Percentiles rank a stretch among this genome's conserved stretches.
These are phyloP conservation scores for Coemansia sp. DNA, from an alignment of 192 early-diverging fungal genomes.

Conservation along the genomic window DNA sequence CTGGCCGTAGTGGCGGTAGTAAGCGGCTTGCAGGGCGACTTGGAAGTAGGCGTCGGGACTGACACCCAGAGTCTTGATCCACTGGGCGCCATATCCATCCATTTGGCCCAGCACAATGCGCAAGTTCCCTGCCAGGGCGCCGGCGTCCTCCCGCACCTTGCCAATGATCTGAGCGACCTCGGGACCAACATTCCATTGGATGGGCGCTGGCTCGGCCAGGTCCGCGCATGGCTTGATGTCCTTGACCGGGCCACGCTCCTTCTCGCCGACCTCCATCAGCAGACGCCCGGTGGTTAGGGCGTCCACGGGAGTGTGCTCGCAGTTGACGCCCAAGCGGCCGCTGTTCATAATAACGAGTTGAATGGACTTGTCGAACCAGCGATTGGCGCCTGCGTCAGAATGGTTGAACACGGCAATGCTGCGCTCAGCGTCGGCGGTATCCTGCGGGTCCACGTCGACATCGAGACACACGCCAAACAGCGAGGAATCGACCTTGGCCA, in stretches of 20 bases:
- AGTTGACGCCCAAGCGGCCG: constrained; percentile 90
- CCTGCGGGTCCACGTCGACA: constrained; percentile 63
- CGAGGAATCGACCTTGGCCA: constrained; percentile 72
- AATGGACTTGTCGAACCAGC: constrained; percentile 98
- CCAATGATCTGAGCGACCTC: constrained; percentile 61
- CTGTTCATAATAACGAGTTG: constrained; percentile 84
- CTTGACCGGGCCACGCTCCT: constrained; percentile 29
- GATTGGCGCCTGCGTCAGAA: constrained; percentile 74
- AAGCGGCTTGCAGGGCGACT: constrained; percentile 87
- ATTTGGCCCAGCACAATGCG: constrained; percentile 73
- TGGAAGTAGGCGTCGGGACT: constrained; percentile 94
- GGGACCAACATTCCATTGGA: constrained; percentile 72
- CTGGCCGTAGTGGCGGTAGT: constrained; percentile 71
- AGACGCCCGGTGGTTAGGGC: constrained; percentile 87
- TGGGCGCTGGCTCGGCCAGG: constrained; percentile 58
- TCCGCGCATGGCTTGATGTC: constrained; percentile 34
- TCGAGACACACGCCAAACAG: constrained; percentile 92
- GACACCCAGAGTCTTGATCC: constrained; percentile 80
- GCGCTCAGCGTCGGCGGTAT: constrained; percentile 62
- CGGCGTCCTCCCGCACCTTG: constrained; percentile 66
- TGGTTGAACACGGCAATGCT: constrained; percentile 80
- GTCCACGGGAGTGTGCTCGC: constrained; percentile 95
- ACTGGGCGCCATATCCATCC: constrained; percentile 78
- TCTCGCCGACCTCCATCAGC: constrained; percentile 68
- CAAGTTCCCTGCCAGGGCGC: constrained; percentile 68